Base-by-base conservation (phyloP, 192 early-diverging fungal genomes). In the Coemansia sp. region DNA sequence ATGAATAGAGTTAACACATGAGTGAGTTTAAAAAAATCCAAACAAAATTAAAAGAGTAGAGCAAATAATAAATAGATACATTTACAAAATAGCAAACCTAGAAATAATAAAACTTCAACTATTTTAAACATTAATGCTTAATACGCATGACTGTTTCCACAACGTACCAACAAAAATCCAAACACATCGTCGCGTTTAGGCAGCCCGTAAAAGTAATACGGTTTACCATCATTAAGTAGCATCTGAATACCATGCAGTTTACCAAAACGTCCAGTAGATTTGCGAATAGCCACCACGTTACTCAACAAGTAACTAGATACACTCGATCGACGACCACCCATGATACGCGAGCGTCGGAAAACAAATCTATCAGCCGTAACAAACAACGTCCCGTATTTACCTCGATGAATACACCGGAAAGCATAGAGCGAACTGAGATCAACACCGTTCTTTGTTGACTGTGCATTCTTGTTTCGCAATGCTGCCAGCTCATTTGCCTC, bases 351-450 rank as follows among this genome's bases (percentile, higher is more conserved):
- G 4, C 71, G 54, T 27, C 71, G 71, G 22, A 74, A 74, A 15
- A 74, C 50, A 41, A 63, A 62, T 28, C 51, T 40, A 35, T 74
- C 71, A 6, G 48, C 47, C 0, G 64, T 74, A 18, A 74, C 71
- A 63, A 74, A 74, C 59, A 74, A 43, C 17, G 71, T 74, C 37
- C 71, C 71, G 48, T 74, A 74, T 29, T 67, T 67, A 64, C 71
- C 64, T 26, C 50, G 50, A 52, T 74, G 71, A 9, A 74, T 43
- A 55, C 71, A 74, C 30, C 71, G 64, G 60, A 74, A 74, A 3
- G 71, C 71, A 35, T 67, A 74, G 28, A 74, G 71, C 26, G 64
- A 67, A 17, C 24, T 55, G 28, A 59, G 41, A 34, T 74, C 71
- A 8, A 63, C 29, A 7, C 47, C 60, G 19, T 63, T 55, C 15